Evolutionary conservation across 768 basidiomycete species (phyloP), one percentile per base, ranked within the genome.

Genomic region (Rubroboletus satanas): DNA sequence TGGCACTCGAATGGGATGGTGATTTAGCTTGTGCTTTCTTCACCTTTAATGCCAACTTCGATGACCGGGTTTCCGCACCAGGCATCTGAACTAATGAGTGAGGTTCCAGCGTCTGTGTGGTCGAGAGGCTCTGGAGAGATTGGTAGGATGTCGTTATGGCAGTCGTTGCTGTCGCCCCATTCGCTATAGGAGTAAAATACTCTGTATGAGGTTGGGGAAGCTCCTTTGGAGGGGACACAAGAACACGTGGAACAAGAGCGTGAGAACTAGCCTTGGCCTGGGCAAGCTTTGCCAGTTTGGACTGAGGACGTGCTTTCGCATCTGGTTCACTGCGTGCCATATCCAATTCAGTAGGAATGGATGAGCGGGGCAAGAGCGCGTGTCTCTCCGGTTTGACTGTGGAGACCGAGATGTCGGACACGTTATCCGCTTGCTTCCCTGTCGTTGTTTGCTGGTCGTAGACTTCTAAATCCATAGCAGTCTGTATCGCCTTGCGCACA

Each of bases 91-190:
- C 61, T 32, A 71, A 49, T 7, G 69, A 32, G 12, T 57, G 29
- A 38, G 58, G 44, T 5, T 62, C 61, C 46, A 53, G 48, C n/a
- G 49, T 36, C 75, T 31, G 81, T 4, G 55, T 11, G 5, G 66
- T 62, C 7, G 72, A 83, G 8, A 90, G 75, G 60, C 81, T 84
- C 64, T 80, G 80, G 29, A 90, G 74, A 7, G 84, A 82, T 56
- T 90, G 88, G 58, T 89, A 90, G 0, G 85, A 84, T 2, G 89
- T 90, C 0, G 89, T 91, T 63, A 91, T 91, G 2, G 89, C 89
- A 15, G 88, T 90, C 0, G 89, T 91, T 12, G 83, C 89, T n/a
- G 87, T 84, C 4, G 86, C 73, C 0, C 89, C 88, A 63, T 91
- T 91, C n/a, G 86, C 87, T 43, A 87, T 88, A 2, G 90, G 89